Conservation (phyloP, 169 alveolate genomes). For the Perkinsus olseni region DNA sequence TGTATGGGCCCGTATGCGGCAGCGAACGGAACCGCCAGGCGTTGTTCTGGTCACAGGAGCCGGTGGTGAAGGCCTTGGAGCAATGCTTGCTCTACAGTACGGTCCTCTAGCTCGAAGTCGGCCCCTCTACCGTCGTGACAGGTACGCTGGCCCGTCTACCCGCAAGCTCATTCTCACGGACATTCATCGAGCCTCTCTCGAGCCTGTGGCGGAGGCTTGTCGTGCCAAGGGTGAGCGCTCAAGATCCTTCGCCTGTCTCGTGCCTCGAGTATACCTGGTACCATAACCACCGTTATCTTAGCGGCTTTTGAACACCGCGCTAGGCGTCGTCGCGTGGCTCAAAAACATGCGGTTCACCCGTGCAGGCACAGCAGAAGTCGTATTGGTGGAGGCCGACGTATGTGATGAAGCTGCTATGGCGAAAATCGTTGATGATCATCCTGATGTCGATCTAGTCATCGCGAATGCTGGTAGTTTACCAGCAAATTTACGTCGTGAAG, state of each 20-base stretch:
- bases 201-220: background rate
- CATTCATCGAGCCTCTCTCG: background rate
- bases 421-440: background rate
- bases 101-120: background rate
- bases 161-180: background rate
- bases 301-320: no score
- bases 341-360: no score
- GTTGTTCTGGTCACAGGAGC: background rate
- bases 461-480: background rate
- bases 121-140: background rate
- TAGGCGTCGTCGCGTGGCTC: no score
- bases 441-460: background rate
- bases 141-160: background rate
- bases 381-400: background rate
- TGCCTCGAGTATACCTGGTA: no score
- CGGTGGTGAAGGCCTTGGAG: background rate
- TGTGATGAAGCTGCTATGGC: background rate
- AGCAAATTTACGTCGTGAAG: no score
- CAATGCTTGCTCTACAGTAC: background rate
- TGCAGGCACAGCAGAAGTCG: background rate
- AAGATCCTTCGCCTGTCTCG: no score
- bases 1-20: background rate
- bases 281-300: no score
- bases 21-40: background rate
- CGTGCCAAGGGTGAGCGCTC: background rate